Evolutionary conservation across 306 rosid genomes (phyloP), one percentile per base, ranked within the genome.

Genomic region (Quillaja saponaria): DNA sequence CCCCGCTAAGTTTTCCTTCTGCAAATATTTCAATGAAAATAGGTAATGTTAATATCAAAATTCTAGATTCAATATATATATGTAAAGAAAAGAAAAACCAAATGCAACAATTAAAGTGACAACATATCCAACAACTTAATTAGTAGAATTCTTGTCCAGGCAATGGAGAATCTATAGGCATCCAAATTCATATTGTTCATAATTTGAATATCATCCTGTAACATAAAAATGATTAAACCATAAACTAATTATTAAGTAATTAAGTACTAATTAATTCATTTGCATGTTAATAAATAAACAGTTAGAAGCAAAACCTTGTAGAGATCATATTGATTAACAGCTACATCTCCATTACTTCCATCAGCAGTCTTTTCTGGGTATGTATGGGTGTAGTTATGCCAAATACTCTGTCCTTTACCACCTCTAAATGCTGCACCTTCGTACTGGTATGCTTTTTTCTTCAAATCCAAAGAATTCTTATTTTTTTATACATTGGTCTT

Each of bases 1-100:
- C 83, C 1, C 71, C 80, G 25, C 74, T 78, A 8, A 65, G 25
- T 63, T 65, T 78, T 10, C 83, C 83, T 25, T 25, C 31, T 25
- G 31, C 31, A 25, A 25, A 25, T 25, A 25, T 2, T 25, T 25
- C 31, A 25, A 12, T 65, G 77, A 25, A 4, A 25, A 4, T 4
- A 25, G 31, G 31, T 25, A 25, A 1, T 25, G 31, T 1, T 4
- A 1, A 25, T 25, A 4, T 25, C 31, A 25, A 25, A 1, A 25
- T 25, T 25, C 31, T 25, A n/a, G n/a, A n/a, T n/a, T n/a, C n/a
- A n/a, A n/a, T n/a, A n/a, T n/a, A n/a, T n/a, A n/a, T n/a, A n/a
- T n/a, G n/a, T n/a, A n/a, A n/a, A n/a, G n/a, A n/a, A n/a, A n/a
- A n/a, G n/a, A n/a, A n/a, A n/a, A n/a, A n/a, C n/a, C n/a, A n/a